Conservation (phyloP, 345 rosid species). For the Melastoma malabathricum region DNA sequence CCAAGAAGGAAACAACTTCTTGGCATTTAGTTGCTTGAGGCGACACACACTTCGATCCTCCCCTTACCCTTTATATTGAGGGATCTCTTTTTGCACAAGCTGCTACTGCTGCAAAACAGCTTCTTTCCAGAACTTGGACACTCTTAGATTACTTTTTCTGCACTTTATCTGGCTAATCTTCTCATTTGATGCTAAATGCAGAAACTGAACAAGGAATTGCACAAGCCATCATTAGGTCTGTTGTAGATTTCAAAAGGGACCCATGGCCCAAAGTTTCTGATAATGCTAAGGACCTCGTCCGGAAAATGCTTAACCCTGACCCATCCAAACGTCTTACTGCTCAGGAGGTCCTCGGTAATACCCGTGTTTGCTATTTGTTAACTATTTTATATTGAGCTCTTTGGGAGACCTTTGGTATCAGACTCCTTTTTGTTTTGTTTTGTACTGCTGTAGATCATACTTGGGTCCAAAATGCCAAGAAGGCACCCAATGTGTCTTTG, state of each 20-base stretch:
- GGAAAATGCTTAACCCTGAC: slow-evolving; percentile 92
- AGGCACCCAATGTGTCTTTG: slow-evolving; percentile 81
- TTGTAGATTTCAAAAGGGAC: slow-evolving; percentile 76
- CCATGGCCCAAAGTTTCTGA: slow-evolving; percentile 99
- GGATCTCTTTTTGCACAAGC: too few species aligned
- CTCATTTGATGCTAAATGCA: slow-evolving; percentile 16
- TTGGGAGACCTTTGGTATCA: background rate
- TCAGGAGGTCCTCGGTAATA: slow-evolving; percentile 83
- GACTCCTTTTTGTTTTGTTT: background rate
- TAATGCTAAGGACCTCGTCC: slow-evolving; percentile 76
- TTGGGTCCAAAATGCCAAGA: slow-evolving; percentile 86
- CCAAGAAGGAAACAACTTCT: too few species aligned
- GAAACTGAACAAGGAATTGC: slow-evolving; percentile 99
- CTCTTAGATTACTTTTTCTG: slow-evolving; percentile 1
- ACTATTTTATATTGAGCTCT: background rate
- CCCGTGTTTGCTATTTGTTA: background rate
- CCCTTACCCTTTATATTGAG: too few species aligned
- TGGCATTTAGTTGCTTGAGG: too few species aligned
- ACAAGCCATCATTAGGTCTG: slow-evolving; percentile 75
- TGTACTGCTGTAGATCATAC: slow-evolving; percentile 59
- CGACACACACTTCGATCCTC: too few species aligned
- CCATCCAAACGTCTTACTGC: slow-evolving; percentile 79
- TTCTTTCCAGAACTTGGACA: too few species aligned
- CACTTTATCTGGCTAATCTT: background rate
- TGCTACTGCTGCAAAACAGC: too few species aligned